A percentile compares a stretch with the other conserved stretches of the same genome.
Conservation (phyloP, 2,329 filamentous ascomycete genomes). For the Phoma sp. region DNA sequence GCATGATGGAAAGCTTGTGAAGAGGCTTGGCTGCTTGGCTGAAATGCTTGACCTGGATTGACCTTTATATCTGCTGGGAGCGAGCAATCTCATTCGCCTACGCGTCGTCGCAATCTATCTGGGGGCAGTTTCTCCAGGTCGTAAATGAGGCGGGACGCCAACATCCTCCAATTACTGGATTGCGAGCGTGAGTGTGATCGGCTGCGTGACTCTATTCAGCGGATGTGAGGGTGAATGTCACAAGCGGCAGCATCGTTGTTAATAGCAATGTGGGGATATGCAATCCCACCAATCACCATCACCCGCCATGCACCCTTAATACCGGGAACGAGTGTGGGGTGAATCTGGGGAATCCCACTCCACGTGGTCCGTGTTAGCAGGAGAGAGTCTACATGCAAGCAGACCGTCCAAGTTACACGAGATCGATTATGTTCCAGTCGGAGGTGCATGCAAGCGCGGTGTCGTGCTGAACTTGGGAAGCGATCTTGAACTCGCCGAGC, state of each 20-base stretch:
- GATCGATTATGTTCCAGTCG: neutral
- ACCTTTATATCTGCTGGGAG: conserved; percentile 10
- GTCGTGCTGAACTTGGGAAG: conserved; percentile 18
- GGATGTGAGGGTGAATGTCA: neutral
- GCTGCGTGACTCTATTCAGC: conserved; percentile 4
- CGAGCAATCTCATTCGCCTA: conserved; percentile 3
- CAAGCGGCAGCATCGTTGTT: neutral
- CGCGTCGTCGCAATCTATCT: conserved; percentile 9
- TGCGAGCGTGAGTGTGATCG: neutral
- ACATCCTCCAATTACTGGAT: conserved; percentile 14
- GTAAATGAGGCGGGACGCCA: conserved; percentile 2
- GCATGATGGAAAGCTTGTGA: conserved; percentile 20
- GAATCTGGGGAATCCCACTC: conserved; percentile 2
- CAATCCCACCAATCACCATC: conserved; percentile 17
- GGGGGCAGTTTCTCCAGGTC: conserved; percentile 1
- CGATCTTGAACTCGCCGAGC: conserved; percentile 6
- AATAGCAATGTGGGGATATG: neutral
- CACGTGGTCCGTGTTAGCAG: neutral
- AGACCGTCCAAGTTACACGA: neutral
- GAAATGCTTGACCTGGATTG: conserved; percentile 18
- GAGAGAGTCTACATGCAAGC: no score
- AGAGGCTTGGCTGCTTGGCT: conserved; percentile 22
- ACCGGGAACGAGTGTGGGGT: neutral
- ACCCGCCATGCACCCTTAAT: neutral
- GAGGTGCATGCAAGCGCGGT: conserved; percentile 8